phyloP scores from a whole-genome alignment of 1,284 basidiomycete genomes.

The Inonotus obliquus region DNA sequence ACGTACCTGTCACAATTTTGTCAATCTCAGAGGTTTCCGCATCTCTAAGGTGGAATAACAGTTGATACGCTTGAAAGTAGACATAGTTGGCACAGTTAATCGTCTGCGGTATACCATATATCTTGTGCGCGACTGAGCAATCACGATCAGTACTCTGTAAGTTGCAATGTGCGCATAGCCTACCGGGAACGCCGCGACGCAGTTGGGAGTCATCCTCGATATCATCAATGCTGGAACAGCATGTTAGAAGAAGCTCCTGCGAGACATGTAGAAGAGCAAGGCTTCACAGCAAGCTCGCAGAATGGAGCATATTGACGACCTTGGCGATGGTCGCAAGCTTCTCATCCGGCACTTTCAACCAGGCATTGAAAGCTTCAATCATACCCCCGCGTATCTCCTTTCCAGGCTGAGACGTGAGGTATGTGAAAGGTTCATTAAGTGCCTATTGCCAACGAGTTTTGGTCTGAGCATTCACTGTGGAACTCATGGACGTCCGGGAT shows the following conservation, averaged over 20 bases:
- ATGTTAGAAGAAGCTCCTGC: slow-evolving; percentile 6
- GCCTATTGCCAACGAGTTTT: slow-evolving; percentile 34
- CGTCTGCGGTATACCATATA: slow-evolving; percentile 94
- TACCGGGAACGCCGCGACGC: slow-evolving; percentile 80
- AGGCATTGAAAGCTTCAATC: slow-evolving; percentile 92
- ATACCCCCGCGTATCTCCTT: slow-evolving; percentile 91
- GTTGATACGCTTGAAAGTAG: slow-evolving; percentile 86
- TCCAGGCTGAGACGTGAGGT: slow-evolving; percentile 82
- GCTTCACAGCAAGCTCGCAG: slow-evolving; percentile 84
- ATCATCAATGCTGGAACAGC: slow-evolving; percentile 79
- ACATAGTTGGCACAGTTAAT: slow-evolving; percentile 98
- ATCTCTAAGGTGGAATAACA: slow-evolving; percentile 60
- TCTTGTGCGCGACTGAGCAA: slow-evolving; percentile 82
- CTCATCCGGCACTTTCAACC: slow-evolving; percentile 78
- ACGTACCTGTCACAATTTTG: slow-evolving; percentile 59
- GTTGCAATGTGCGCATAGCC: slow-evolving; percentile 17
- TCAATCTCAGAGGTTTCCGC: slow-evolving; percentile 44
- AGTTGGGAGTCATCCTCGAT: slow-evolving; percentile 96
- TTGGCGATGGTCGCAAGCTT: slow-evolving; percentile 72
- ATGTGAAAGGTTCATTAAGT: slow-evolving; percentile 88
- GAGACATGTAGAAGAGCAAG: slow-evolving; percentile 1
- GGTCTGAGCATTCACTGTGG: neutral
- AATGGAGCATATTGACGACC: slow-evolving; percentile 93
- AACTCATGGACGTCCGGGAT: neutral
- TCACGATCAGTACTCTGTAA: neutral